Base-by-base conservation (phyloP, 768 basidiomycete species). In the Coprinellus aureogranulatus region DNA sequence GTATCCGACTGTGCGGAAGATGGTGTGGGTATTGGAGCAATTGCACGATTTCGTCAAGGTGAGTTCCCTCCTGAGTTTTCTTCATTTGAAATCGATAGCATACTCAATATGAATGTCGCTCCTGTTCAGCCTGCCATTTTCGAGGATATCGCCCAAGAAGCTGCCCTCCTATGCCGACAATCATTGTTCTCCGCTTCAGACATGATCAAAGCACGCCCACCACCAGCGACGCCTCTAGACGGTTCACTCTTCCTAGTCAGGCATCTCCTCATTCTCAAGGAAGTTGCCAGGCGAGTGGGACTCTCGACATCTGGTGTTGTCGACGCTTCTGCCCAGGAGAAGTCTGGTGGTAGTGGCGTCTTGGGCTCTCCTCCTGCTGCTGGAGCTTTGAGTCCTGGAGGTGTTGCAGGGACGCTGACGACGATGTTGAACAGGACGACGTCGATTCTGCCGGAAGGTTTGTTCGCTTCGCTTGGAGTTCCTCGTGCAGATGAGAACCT, bases 121-220 rank as follows among this genome's bases (percentile, higher is more conserved):
- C 55, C 40, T 42, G 10, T 31, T 5, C 58, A 98, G 94, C 87
- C 91, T n/a, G 88, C 86, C 1, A 95, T 98, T 57, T 99, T 97
- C 58, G 90, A 94, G 64, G 97, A 99, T 69, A 90, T 98, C 40
- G 94, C 96, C 0, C 92, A 94, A 72, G 95, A 98, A 73, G 92
- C 95, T 0, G 80, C 97, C 30, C 78, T 81, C 12, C 76, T 93
- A 3, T 96, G 94, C 68, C 84, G 88, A 34, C 81, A 88, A 58
- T 96, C 95, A 0, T 81, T 98, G 3, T 77, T 89, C 34, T 70
- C 81, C 4, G 93, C 91, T 0, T 81, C 89, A 0, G 81, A 88
- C n/a, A 74, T 79, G 22, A 77, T 98, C 49, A 77, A 81, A 23
- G 57, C 66, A 28, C 82, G 80, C 49, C 77, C 77, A 39, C 71